These are phyloP conservation scores for Leccinum ochraceum DNA, from an alignment of 768 basidiomycete genomes.

Conservation along the genomic window DNA sequence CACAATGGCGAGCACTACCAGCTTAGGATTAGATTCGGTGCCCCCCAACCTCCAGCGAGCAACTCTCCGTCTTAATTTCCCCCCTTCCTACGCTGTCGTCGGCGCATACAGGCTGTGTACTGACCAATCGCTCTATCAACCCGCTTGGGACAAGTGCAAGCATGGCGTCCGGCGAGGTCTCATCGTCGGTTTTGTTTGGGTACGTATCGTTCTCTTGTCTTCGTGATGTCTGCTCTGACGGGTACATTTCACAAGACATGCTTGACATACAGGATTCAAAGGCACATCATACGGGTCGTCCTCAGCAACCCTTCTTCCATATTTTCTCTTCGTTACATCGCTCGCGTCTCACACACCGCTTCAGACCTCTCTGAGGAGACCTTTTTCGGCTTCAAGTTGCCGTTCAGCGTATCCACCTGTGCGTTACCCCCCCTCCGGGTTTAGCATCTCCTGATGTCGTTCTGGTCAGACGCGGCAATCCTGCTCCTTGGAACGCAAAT, in stretches of 20 bases:
- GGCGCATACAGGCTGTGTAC: slow-evolving; percentile 82
- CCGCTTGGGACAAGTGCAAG: slow-evolving; percentile 84
- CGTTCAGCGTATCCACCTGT: slow-evolving; percentile 76
- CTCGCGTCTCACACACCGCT: slow-evolving; percentile 31
- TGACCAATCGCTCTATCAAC: slow-evolving; percentile 64
- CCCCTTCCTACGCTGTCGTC: slow-evolving; percentile 82
- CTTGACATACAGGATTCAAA: slow-evolving; percentile 72
- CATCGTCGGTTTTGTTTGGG: slow-evolving; percentile 71
- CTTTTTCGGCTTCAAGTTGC: slow-evolving; percentile 63
- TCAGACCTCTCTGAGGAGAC: slow-evolving; percentile 44
- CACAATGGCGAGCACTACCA: not conserved
- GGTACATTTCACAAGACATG: slow-evolving; percentile 45
- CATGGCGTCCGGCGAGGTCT: slow-evolving; percentile 74
- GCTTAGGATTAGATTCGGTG: slow-evolving; percentile 27
- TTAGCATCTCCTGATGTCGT: slow-evolving; percentile 2
- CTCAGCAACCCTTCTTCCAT: slow-evolving; percentile 29
- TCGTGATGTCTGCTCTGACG: not conserved
- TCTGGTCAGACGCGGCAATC: slow-evolving; percentile 63
- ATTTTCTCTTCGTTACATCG: slow-evolving; percentile 27
- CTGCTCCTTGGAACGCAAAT: slow-evolving; percentile 75
- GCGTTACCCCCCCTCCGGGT: slow-evolving; percentile 11
- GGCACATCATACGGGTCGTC: slow-evolving; percentile 52
- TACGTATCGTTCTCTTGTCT: slow-evolving; percentile 30
- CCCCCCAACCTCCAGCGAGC: slow-evolving; percentile 55
- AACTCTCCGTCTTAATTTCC: slow-evolving; percentile 64